Evolutionary conservation across 2,329 filamentous ascomycete species (phyloP), one percentile per base, ranked within the genome.

Genomic region (Rhexocercosporidium sp.): DNA sequence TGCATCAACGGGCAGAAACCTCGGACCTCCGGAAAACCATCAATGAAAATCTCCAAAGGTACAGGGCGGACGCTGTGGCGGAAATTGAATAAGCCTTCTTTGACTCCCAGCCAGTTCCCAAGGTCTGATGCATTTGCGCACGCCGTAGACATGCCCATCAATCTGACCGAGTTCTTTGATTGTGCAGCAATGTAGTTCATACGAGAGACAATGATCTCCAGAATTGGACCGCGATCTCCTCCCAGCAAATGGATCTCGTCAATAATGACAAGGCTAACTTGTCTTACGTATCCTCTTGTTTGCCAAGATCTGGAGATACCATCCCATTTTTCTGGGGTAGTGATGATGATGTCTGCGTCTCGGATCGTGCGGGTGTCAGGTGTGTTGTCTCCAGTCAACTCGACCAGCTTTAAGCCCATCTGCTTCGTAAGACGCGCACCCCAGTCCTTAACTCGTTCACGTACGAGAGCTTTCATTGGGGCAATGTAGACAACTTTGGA

Each of bases 181-280:
- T 97, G 94, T 1, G 94, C 92, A 1, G 95, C 96, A 75, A 99
- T 99, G 78, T 98, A 99, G 78, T 99, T 99, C 96, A 99, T 98
- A 73, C 88, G 87, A 41, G 88, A 90, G 16, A 91, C 96, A 71
- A 99, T 99, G 74, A 99, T 99, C 80, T 99, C 96, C 59, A 99
- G 84, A 86, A 99, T 99, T 1, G 96, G 96, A 25, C 95, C 96
- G 79, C 96, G 91, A 75, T 99, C 96, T 68, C 96, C 94, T 31
- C 96, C 96, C n/a, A 99, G 86, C 31, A 99, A 82, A 80, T 99
- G 96, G 66, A 99, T 99, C 81, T 99, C 96, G 75, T 99, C 96
- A 72, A 99, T 99, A 69, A 99, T 97, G 62, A 99, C 96, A 18
- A 99, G 83, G 68, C 94, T 95, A 67, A 99, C 96, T 79, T 97